Conservation (phyloP, 768 basidiomycete species). For the Boletus reticuloceps region DNA sequence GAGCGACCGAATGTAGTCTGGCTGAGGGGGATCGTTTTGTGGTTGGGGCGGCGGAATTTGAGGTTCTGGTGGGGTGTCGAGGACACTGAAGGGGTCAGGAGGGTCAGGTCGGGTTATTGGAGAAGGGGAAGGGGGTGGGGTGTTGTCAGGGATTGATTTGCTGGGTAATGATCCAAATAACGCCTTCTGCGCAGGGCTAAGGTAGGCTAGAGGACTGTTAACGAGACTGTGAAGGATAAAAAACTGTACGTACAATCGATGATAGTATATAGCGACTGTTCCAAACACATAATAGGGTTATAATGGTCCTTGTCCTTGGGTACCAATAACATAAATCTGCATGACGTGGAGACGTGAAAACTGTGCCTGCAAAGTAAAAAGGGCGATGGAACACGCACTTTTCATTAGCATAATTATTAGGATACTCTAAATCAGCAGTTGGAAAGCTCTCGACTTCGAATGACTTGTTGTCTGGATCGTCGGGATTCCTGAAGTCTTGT, state of each 20-base stretch:
- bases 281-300: conserved; percentile 79
- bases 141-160: conserved; percentile 27
- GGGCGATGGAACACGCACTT: conserved; percentile 40
- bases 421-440: conserved; percentile 73
- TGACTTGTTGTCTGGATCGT: conserved; percentile 57
- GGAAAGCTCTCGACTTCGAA: conserved; percentile 68
- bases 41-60: conserved; percentile 16
- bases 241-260: conserved; percentile 56
- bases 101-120: conserved; percentile 32
- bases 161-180: conserved; percentile 67
- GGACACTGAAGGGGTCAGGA: conserved; percentile 33
- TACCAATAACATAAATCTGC: conserved; percentile 70
- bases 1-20: conserved; percentile 54
- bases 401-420: conserved; percentile 67
- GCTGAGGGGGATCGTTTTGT: conserved; percentile 15
- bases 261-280: conserved; percentile 68
- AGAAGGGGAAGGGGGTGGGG: conserved; percentile 35
- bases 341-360: not conserved
- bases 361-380: not conserved
- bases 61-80: conserved; percentile 25
- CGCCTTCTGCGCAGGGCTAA: conserved; percentile 61
- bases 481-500: conserved; percentile 68
- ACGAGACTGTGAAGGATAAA: not conserved
- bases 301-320: conserved; percentile 88
- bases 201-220: conserved; percentile 48